phyloP scores from a whole-genome alignment of 805 yeast genomes.

The Cyberlindnera sargentensis region DNA sequence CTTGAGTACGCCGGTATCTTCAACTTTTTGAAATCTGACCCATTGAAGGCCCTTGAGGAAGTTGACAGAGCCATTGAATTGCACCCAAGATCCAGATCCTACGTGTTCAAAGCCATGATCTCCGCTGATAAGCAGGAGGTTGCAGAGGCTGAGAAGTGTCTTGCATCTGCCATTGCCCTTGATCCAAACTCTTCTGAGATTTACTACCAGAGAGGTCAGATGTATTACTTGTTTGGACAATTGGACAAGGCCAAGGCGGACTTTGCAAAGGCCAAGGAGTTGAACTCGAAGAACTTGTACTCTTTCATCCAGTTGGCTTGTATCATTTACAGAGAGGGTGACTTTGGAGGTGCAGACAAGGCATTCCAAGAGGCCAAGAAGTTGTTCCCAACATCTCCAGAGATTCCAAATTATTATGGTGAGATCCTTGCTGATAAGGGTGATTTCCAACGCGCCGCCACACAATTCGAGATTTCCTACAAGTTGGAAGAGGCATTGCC shows the following conservation, averaged over 20 bases:
- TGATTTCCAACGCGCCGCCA: conserved; percentile 62
- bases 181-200: conserved; percentile 73
- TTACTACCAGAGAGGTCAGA: conserved; percentile 92
- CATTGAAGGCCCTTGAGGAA: conserved; percentile 53
- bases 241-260: conserved; percentile 63
- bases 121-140: conserved; percentile 78
- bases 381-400: conserved; percentile 81
- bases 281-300: conserved; percentile 70
- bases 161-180: conserved; percentile 60
- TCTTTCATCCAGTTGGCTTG: conserved; percentile 92
- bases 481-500: conserved; percentile 69
- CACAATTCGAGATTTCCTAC: conserved; percentile 81
- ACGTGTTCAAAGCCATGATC: conserved; percentile 74
- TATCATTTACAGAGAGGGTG: conserved; percentile 73
- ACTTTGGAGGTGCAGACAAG: conserved; percentile 49
- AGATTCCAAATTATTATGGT: conserved; percentile 92
- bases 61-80: conserved; percentile 59
- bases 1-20: conserved; percentile 80
- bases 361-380: conserved; percentile 62
- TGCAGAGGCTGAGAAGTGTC: conserved; percentile 58
- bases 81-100: conserved; percentile 73
- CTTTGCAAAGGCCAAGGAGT: conserved; percentile 68
- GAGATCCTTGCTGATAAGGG: conserved; percentile 83
- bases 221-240: conserved; percentile 74
- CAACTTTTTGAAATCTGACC: conserved; percentile 72